Conservation (phyloP, 257 asterid genomes). For the Cruciata laevipes region DNA sequence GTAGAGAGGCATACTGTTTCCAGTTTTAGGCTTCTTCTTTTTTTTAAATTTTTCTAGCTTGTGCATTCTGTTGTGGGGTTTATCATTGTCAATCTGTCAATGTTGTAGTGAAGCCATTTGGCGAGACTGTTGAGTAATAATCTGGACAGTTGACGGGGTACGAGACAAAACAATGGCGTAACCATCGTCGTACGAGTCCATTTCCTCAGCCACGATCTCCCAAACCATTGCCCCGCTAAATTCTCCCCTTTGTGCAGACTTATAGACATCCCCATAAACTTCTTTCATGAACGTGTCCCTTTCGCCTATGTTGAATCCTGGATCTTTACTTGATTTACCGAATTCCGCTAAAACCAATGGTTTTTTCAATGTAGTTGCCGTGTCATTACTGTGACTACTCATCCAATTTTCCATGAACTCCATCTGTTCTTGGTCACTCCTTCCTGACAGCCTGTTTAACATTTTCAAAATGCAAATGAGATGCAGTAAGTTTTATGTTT, state of each 20-base stretch:
- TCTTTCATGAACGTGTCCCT: constrained; percentile 31
- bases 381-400: constrained; percentile 36
- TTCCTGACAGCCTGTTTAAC: constrained; percentile 27
- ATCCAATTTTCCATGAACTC: constrained; percentile 43
- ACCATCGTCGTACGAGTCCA: constrained; percentile 35
- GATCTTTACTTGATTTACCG: constrained; percentile 44
- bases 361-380: constrained; percentile 31
- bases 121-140: constrained; percentile 36
- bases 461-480: not conserved
- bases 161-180: constrained; percentile 37
- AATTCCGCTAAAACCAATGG: constrained; percentile 42
- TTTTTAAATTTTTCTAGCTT: not conserved
- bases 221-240: constrained; percentile 41
- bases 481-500: not conserved
- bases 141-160: constrained; percentile 28
- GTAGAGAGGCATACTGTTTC: not conserved
- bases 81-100: not conserved
- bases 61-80: not conserved
- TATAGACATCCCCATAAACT: constrained; percentile 25
- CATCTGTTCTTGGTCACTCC: constrained; percentile 30
- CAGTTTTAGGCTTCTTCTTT: not conserved
- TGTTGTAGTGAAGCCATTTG: constrained; percentile 28
- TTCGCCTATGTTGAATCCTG: constrained; percentile 22
- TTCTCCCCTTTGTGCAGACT: constrained; percentile 33
- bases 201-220: constrained; percentile 41